Base-by-base conservation (phyloP, 2,329 filamentous ascomycete genomes). In the Fusarium sp. region DNA sequence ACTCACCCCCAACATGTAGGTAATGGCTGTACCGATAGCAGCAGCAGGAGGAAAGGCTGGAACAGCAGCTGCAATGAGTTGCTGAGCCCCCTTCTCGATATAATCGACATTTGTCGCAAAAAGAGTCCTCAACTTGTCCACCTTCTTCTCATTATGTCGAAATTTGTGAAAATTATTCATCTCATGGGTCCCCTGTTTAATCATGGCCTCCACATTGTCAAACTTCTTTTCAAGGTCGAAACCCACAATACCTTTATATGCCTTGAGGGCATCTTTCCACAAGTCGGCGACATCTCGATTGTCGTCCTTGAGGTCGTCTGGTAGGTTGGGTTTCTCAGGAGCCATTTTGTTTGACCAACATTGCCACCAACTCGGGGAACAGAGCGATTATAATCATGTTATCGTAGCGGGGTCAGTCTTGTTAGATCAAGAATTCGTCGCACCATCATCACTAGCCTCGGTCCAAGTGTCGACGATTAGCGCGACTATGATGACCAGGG, bases 11-110 rank as follows among this genome's bases (percentile, higher is more conserved):
- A 82, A 73, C 62, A 82, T 76, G 63, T 77, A 80, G 8, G 79
- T 82, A 11, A 82, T 69, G 11, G 81, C 81, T 0, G 81, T 82
- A 5, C 78, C 76, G 27, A 82, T 81, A n/a, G 80, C 80, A 1
- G 79, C 75, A 22, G 77, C 76, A 1, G 80, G 80, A 14, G 80
- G 81, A 45, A 82, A 82, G 13, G 79, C 76, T 4, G 78, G 71
- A 11, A 67, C 73, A 8, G 80, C 81, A 6, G 80, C 80, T 8
- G 75, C 62, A 37, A 78, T 64, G 29, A 82, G 76, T 40, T 81
- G 79, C 35, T 75, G 71, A 8, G 80, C 71, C n/a, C 78, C 80
- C 40, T 76, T 68, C 52, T 81, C 71, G 16, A 82, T 70, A 57
- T 78, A 76, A 22, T 81, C 78, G 7, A 80, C 62, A 62, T 81